Base-by-base conservation (phyloP, 2,329 filamentous ascomycete genomes). In the Fusarium illudens region DNA sequence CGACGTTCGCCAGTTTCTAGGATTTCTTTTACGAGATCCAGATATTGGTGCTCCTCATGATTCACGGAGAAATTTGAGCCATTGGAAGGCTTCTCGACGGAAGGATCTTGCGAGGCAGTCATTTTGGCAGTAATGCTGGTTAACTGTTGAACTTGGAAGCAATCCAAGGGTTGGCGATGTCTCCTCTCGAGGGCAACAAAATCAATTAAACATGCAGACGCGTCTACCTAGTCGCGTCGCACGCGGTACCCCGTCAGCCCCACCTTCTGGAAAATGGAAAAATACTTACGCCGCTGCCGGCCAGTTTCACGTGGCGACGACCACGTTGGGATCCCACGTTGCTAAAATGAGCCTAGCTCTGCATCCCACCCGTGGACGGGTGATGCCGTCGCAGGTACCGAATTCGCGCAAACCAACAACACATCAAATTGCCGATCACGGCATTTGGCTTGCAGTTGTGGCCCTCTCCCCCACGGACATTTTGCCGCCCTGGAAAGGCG, bases 41-140 rank as follows among this genome's bases (percentile, higher is more conserved):
- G 89, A 78, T 99, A 99, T 80, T 98, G 96, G 76, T 94, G 84
- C 81, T 99, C 96, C 83, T 98, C 94, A 75, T 97, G 93, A 32
- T 73, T 73, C 22, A 68, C 51, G 29, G 60, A 39, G 10, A 62
- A 53, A 30, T 65, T 42, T 9, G 67, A 62, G 25, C 49, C 68
- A 39, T 60, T 64, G 7, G 60, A 58, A 19, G 70, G 49, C 50
- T 66, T 60, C 2, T 37, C 30, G 15, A 60, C 52, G 4, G 58
- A 29, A 10, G 27, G 36, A 6, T 20, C 50, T 32, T 74, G 62
- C 36, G 71, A 52, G 19, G 57, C 37, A 15, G 67, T 73, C 72
- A 74, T 74, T 15, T 46, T 66, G 50, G 15, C 13, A 32, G 17
- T 8, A 30, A 34, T 34, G 6, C 13, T 36, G 52, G 19, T 55